Percentiles rank a stretch among this genome's conserved stretches.
phyloP scores from a whole-genome alignment of 176 grass and related monocot species.

The Luzula sylvatica region DNA sequence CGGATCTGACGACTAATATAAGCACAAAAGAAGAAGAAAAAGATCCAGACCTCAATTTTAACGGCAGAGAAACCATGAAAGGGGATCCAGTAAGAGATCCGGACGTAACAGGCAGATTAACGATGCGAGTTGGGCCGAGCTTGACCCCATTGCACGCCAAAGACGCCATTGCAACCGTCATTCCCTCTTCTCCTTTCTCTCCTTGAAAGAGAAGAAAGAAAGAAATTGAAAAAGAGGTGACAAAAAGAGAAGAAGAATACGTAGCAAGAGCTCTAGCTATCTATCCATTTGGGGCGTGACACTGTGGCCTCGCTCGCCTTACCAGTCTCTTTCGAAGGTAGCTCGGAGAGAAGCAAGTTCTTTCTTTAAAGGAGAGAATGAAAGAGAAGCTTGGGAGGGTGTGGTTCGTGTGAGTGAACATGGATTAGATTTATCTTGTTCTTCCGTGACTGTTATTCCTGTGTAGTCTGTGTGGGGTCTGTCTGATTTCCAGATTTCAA shows the following conservation, averaged over 20 bases:
- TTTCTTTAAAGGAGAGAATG: no score
- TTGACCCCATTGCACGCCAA: conserved; percentile 32
- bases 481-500: no score
- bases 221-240: no score
- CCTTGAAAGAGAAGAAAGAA: conserved; percentile 27
- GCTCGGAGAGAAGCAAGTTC: no score
- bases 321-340: conserved; percentile 16
- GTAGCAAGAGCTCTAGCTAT: conserved; percentile 8
- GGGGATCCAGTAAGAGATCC: conserved; percentile 12
- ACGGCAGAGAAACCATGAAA: conserved; percentile 15
- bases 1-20: not conserved
- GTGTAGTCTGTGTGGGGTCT: no score
- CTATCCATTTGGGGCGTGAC: conserved; percentile 11
- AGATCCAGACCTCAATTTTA: conserved; percentile 41
- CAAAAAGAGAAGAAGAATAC: not conserved
- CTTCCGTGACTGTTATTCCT: no score
- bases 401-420: no score
- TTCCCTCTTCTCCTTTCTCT: conserved; percentile 27
- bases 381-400: no score
- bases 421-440: no score
- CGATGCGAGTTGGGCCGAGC: not conserved
- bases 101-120: not conserved
- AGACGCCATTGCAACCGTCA: conserved; percentile 38
- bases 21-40: conserved; percentile 6
- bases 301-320: conserved; percentile 16